Evolutionary conservation across 345 rosid species (phyloP), one percentile per base, ranked within the genome.

Genomic region (Lepidium sativum): DNA sequence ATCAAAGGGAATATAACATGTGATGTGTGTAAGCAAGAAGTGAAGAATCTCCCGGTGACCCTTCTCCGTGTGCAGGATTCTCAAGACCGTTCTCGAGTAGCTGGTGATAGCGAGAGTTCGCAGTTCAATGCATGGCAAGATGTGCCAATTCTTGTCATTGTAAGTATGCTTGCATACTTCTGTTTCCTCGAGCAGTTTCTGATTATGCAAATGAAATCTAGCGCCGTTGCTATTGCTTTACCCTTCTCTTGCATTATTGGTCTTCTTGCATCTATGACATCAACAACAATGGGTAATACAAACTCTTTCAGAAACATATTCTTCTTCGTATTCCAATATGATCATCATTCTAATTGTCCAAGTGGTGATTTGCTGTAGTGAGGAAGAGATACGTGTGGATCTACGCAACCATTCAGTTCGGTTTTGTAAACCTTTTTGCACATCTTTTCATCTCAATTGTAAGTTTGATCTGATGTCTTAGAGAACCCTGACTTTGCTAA

Each of bases 1-100:
- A 84, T 92, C 32, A 87, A 92, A 84, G 98, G 98, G 63, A 92
- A 92, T 81, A 84, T 78, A 75, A 87, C 75, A 31, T 92, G 98
- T 61, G 98, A 92, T 50, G 96, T 92, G 43, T 89, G 98, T 80
- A 92, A 87, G 60, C 80, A 86, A 76, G 97, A 87, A 33, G 97
- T 92, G 20, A 72, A 32, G 63, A 92, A 92, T 72, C 86, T 92
- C 15, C 95, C 98, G 0, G 98, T 92, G 58, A 89, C 98, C 20
- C 92, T 92, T 70, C 79, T 87, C 70, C 84, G 92, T 47, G 62
- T 89, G 65, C 90, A 79, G 65, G 91, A 79, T 73, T 60, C 40
- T 65, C 86, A 74, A 44, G 76, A 41, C 54, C 81, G 83, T 66
- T 58, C 18, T 68, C 42, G 80, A 75, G 69, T 54, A 73, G 80